These are phyloP conservation scores for Saccharomycopsis amapae DNA, from an alignment of 805 yeast species.

Conservation along the genomic window DNA sequence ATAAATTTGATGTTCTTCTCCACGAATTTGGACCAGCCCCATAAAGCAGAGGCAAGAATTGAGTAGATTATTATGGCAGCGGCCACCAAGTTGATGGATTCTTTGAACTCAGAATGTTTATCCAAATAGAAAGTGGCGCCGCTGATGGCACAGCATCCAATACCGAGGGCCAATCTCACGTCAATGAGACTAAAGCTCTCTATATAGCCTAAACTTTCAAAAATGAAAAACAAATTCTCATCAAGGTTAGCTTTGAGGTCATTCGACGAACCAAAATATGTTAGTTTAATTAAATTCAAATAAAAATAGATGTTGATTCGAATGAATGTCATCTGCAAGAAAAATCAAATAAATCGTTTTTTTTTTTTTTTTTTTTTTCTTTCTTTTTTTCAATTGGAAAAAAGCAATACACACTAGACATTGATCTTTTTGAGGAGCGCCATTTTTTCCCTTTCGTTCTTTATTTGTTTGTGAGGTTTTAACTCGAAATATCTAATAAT, in stretches of 20 bases:
- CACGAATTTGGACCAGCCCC: slow-evolving; percentile 28
- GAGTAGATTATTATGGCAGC: slow-evolving; percentile 34
- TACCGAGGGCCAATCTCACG: slow-evolving; percentile 43
- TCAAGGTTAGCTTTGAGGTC: slow-evolving; percentile 45
- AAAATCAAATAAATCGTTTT: no score
- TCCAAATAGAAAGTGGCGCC: slow-evolving; percentile 42
- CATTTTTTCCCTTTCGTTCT: background rate
- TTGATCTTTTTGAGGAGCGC: slow-evolving; percentile 2
- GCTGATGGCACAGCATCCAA: slow-evolving; percentile 38
- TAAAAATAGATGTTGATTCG: no score
- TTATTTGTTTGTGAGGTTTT: background rate
- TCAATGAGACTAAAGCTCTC: slow-evolving; percentile 42
- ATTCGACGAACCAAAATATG: slow-evolving; percentile 33
- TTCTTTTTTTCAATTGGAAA: no score
- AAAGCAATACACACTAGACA: background rate
- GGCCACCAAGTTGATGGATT: slow-evolving; percentile 32
- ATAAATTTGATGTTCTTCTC: slow-evolving; percentile 42
- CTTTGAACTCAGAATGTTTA: slow-evolving; percentile 40
- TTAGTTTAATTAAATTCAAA: no score
- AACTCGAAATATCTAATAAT: background rate
- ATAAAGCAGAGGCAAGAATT: slow-evolving; percentile 31
- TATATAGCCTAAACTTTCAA: slow-evolving; percentile 39
- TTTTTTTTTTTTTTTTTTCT: no score
- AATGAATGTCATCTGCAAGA: no score
- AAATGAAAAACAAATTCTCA: slow-evolving; percentile 37